These are phyloP conservation scores for Cucurbita ficifolia DNA, from an alignment of 306 rosid genomes.

Conservation along the genomic window DNA sequence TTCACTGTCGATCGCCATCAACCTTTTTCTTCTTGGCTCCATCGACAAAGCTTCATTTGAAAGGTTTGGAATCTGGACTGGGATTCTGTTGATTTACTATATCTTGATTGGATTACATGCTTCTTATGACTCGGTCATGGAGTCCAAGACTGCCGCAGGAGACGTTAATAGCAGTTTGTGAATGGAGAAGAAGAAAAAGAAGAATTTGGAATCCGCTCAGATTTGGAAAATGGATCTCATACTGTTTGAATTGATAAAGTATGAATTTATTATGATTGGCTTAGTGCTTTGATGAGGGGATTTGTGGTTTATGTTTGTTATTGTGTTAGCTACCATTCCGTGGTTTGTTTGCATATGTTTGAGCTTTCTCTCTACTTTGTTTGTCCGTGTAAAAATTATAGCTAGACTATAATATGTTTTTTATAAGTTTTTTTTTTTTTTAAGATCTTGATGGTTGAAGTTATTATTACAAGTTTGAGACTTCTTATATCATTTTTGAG, in stretches of 20 bases:
- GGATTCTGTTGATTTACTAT: constrained; percentile 28
- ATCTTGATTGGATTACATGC: constrained; percentile 47
- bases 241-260: too few species aligned
- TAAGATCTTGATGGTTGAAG: too few species aligned
- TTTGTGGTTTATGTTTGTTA: background rate
- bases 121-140: constrained; percentile 43
- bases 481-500: too few species aligned
- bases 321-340: background rate
- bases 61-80: constrained; percentile 48
- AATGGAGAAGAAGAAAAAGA: too few species aligned
- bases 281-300: background rate
- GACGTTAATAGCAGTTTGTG: too few species aligned
- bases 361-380: background rate
- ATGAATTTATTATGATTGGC: background rate
- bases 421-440: too few species aligned
- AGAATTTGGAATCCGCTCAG: too few species aligned
- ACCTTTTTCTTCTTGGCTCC: constrained; percentile 69
- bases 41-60: constrained; percentile 36
- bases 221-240: too few species aligned
- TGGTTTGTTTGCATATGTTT: background rate
- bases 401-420: too few species aligned
- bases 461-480: too few species aligned
- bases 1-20: constrained; percentile 44
- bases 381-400: background rate
- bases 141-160: too few species aligned